These are phyloP conservation scores for Solanum piurae DNA, from an alignment of 257 asterid species.

Conservation along the genomic window DNA sequence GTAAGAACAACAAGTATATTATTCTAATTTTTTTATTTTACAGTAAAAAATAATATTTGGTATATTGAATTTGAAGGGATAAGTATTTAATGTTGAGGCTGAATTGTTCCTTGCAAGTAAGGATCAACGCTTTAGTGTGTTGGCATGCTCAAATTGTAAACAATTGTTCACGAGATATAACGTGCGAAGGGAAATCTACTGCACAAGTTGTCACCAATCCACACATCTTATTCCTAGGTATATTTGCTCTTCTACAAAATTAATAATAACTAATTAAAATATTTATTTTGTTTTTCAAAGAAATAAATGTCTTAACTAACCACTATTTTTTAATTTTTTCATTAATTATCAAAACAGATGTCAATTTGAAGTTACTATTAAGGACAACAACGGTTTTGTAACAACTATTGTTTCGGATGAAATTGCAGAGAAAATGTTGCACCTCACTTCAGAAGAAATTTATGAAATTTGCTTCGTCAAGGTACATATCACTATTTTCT, in stretches of 20 bases:
- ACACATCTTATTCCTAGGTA: neutral
- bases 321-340: neutral
- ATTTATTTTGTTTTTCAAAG: too few relatives aligned
- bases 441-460: too few relatives aligned
- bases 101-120: neutral
- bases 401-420: too few relatives aligned
- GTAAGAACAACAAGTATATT: neutral
- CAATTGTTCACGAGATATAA: neutral
- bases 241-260: neutral
- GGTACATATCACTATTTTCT: neutral
- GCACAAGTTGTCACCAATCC: neutral
- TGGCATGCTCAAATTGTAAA: neutral
- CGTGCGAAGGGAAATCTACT: neutral
- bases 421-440: too few relatives aligned
- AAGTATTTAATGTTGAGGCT: neutral
- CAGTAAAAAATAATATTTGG: neutral
- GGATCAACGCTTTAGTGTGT: neutral
- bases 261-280: neutral
- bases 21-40: neutral
- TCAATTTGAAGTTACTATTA: neutral
- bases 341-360: neutral
- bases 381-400: neutral
- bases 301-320: neutral
- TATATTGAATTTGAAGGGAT: neutral
- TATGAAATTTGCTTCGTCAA: neutral